phyloP scores from a whole-genome alignment of 495 filamentous ascomycete genomes.

The Daldinia vernicosa region DNA sequence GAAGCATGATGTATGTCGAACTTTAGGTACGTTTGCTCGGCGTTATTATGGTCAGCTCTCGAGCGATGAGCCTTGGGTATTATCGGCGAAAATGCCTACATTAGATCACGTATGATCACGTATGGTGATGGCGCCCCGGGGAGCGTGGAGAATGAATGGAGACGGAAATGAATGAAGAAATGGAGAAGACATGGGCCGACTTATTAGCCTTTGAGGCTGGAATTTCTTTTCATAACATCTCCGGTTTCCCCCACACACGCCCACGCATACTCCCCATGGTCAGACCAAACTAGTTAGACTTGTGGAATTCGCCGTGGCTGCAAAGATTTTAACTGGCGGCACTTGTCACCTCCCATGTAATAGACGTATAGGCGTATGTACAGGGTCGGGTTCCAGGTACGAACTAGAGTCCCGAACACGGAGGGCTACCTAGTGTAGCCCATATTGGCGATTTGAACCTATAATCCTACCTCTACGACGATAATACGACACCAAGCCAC shows the following conservation, averaged over 20 bases:
- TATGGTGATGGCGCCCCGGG: constrained; percentile 5
- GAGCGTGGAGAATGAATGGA: constrained; percentile 2
- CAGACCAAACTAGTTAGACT: not conserved
- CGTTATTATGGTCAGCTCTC: constrained; percentile 8
- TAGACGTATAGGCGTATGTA: too few relatives aligned
- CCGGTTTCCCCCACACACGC: not conserved
- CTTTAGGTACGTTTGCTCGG: constrained; percentile 13
- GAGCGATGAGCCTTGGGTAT: not conserved
- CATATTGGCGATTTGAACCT: not conserved
- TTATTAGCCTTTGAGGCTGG: not conserved
- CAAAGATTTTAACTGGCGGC: not conserved
- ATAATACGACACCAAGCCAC: constrained; percentile 14
- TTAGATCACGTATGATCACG: constrained; percentile 7
- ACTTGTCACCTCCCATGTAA: not conserved
- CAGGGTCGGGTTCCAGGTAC: not conserved
- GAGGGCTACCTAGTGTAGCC: not conserved
- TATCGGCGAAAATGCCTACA: constrained; percentile 15
- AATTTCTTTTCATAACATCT: not conserved
- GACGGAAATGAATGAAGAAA: not conserved
- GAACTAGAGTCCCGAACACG: not conserved
- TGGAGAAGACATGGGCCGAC: not conserved
- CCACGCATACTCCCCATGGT: not conserved
- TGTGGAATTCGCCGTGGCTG: not conserved
- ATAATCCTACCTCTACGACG: not conserved
- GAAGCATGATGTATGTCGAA: constrained; percentile 5